Base-by-base conservation (phyloP, 176 grass and related monocot species). In the Poa annua region DNA sequence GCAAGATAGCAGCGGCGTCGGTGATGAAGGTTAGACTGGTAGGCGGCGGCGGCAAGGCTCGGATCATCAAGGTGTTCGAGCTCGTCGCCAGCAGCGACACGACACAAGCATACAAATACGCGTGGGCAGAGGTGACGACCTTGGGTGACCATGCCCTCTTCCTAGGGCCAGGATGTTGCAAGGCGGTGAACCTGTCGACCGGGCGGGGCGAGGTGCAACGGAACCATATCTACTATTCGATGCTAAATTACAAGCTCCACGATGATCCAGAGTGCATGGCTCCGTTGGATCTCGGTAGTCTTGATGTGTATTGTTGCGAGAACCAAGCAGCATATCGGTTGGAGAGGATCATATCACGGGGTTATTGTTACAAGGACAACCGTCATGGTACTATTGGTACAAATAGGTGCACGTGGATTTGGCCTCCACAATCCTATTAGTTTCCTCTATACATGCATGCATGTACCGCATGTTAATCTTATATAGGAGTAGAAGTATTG, bases 311-410 rank as follows among this genome's bases (percentile, higher is more conserved):
- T 32, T 64, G 61, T 7, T 3, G 1, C 0, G 26, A 64, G 25
- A 64, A 32, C 4, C 5, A 64, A 64, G 61, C 2, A 29, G 13
- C 29, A 6, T 91, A 97, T 66, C 87, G 74, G 79, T 89, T 91
- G 61, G 26, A 33, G 61, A 64, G 14, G 61, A 64, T 33, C 61
- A 33, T 16, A 15, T 33, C 60, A 33, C 61, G 61, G 6, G 61
- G 61, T 33, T 64, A 32, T 64, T 13, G 7, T 64, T 64, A 16
- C 26, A 4, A 2, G 6, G 25, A 33, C 4, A 32, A 33, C 13
- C 20, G 5, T 54, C 6, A n/a, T 54, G 0, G 0, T 20, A n/a
- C n/a, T 54, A 17, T 2, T 54, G 0, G 19, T 54, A 54, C 17
- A 54, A 54, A n/a, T n/a, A 20, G 2, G 0, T 54, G 52, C 19